A percentile compares a stretch with the other conserved stretches of the same genome.
These are phyloP conservation scores for Neohortaea acidophila DNA, from an alignment of 495 filamentous ascomycete species.

Conservation along the genomic window DNA sequence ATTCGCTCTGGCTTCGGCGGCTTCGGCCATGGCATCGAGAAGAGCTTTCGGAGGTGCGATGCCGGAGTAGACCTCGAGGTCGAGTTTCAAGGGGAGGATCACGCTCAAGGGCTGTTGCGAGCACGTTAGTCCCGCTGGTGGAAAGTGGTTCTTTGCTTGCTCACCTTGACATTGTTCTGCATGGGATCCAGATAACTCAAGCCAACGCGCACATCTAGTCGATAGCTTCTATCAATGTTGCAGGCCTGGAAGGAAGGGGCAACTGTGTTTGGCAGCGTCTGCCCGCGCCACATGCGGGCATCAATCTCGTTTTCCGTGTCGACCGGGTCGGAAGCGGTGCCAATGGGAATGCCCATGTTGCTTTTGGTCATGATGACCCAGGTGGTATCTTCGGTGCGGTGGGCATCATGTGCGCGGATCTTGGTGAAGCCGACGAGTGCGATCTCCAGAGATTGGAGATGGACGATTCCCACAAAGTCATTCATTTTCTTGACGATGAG, in stretches of 20 bases:
- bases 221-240: conserved; percentile 69
- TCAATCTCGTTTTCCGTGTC: conserved; percentile 55
- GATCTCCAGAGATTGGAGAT: conserved; percentile 65
- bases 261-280: conserved; percentile 64
- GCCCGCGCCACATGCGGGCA: conserved; percentile 47
- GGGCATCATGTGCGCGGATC: conserved; percentile 57
- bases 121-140: neutral
- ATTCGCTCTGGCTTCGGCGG: conserved; percentile 5
- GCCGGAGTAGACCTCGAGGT: conserved; percentile 74
- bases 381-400: conserved; percentile 45
- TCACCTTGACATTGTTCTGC: conserved; percentile 7
- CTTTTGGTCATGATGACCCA: conserved; percentile 56
- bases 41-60: conserved; percentile 68
- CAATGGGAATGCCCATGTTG: conserved; percentile 51
- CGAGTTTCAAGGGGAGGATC: conserved; percentile 61
- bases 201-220: conserved; percentile 66
- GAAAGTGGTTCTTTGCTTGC: conserved; percentile 1
- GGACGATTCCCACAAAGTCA: conserved; percentile 46
- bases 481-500: conserved; percentile 60
- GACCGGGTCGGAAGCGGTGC: conserved; percentile 39
- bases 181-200: conserved; percentile 37
- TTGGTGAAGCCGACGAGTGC: conserved; percentile 63
- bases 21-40: conserved; percentile 46
- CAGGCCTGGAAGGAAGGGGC: conserved; percentile 78
- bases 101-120: conserved; percentile 45